Evolutionary conservation across 441 rosid species (phyloP).

Genomic region (Croton setiger): DNA sequence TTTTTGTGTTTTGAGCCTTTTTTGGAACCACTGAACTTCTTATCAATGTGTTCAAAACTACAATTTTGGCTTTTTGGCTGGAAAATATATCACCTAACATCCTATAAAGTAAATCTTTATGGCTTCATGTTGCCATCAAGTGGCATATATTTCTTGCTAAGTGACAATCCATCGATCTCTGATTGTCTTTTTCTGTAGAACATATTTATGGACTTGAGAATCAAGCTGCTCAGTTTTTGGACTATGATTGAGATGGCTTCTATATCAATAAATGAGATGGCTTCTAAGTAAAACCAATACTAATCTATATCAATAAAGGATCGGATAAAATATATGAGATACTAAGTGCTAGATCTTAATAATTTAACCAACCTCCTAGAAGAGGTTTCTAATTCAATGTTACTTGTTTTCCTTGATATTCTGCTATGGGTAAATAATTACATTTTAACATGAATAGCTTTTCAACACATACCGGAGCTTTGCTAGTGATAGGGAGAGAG

Average conservation of each 20-base stretch:
- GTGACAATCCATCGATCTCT: neutral
- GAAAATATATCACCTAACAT: neutral
- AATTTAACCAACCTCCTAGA: neutral
- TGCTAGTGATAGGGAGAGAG: constrained; percentile 50
- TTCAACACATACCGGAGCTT: constrained; percentile 52
- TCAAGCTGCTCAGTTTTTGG: constrained; percentile 6
- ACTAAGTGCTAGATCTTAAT: neutral
- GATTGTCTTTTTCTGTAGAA: neutral
- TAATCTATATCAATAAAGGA: constrained; percentile 7
- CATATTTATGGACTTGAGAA: neutral
- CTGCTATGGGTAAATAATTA: constrained; percentile 10
- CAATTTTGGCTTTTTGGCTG: constrained; percentile 2
- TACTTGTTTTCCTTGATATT: neutral
- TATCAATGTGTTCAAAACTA: neutral
- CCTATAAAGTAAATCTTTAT: neutral
- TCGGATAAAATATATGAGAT: neutral
- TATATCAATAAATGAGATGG: neutral
- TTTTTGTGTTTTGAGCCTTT: neutral
- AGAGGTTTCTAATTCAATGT: neutral
- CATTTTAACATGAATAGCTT: constrained; percentile 33
- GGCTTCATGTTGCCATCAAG: neutral
- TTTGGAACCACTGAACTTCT: neutral
- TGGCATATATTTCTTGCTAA: neutral
- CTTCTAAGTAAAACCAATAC: neutral
- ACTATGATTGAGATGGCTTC: neutral